Conservation (phyloP, 768 basidiomycete species). For the Lactarius pseudohatsudake region DNA sequence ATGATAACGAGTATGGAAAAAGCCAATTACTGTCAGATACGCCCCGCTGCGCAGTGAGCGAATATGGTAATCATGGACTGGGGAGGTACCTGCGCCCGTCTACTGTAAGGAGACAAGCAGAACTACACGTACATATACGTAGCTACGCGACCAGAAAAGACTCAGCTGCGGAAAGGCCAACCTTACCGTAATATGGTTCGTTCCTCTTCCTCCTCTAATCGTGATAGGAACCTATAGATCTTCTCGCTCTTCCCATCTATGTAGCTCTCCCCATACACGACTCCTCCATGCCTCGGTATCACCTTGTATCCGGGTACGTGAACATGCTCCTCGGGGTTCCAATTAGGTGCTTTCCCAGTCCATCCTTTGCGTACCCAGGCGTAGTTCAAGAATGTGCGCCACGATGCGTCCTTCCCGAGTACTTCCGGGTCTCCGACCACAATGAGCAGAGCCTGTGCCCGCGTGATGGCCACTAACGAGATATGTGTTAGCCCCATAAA, state of each 20-base stretch:
- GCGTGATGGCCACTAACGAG: constrained; percentile 58
- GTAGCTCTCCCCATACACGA: constrained; percentile 8
- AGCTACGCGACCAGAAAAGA: not conserved
- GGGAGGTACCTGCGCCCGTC: not conserved
- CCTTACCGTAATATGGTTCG: not conserved
- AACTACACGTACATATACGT: not conserved
- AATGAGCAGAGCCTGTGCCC: constrained; percentile 62
- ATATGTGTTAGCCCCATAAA: not conserved
- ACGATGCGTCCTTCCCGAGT: constrained; percentile 56
- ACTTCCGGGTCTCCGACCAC: constrained; percentile 60
- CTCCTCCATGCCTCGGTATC: not conserved
- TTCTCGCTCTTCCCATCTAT: constrained; percentile 15
- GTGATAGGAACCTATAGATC: not conserved
- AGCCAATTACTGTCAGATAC: not conserved
- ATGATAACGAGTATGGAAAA: not conserved
- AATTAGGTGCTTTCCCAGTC: constrained; percentile 44
- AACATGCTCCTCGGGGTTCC: constrained; percentile 35
- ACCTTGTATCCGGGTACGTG: not conserved
- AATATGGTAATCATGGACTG: not conserved
- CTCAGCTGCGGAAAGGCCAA: no score
- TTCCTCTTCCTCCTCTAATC: not conserved
- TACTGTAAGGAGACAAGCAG: not conserved
- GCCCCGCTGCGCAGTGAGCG: not conserved
- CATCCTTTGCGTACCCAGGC: constrained; percentile 52
- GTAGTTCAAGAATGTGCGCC: constrained; percentile 61